A percentile compares a stretch with the other conserved stretches of the same genome.
phyloP scores from a whole-genome alignment of 768 basidiomycete species.

The Boletus rubescentipes region DNA sequence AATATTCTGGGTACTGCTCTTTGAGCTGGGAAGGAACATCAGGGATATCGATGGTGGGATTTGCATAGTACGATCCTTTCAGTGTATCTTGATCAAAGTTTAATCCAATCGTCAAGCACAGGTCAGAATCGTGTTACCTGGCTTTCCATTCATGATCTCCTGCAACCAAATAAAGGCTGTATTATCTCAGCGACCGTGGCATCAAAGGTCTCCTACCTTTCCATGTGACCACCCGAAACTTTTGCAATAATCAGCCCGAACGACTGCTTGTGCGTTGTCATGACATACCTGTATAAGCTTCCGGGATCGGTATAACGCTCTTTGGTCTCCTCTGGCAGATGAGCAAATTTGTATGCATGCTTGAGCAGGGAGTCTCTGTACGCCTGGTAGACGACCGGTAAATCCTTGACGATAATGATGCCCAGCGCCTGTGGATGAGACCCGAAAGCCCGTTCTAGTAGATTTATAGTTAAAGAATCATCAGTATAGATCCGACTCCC shows the following conservation, averaged over 20 bases:
- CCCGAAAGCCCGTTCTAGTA: conserved; percentile 79
- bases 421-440: conserved; percentile 74
- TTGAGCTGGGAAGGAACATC: conserved; percentile 57
- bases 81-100: conserved; percentile 56
- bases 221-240: conserved; percentile 99
- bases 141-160: conserved; percentile 97
- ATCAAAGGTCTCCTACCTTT: conserved; percentile 51
- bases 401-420: conserved; percentile 77
- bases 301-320: conserved; percentile 74
- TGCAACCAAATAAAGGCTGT: conserved; percentile 23
- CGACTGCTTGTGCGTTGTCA: not conserved
- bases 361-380: conserved; percentile 74
- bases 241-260: not conserved
- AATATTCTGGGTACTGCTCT: conserved; percentile 75
- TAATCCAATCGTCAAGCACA: not conserved
- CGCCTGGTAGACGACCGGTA: conserved; percentile 62
- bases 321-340: conserved; percentile 59
- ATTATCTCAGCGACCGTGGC: not conserved
- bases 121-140: conserved; percentile 43
- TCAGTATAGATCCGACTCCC: conserved; percentile 9
- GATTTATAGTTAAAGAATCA: not conserved
- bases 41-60: conserved; percentile 65
- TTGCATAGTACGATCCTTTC: conserved; percentile 94
- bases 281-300: conserved; percentile 70
- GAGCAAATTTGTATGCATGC: conserved; percentile 74